These are phyloP conservation scores for Parietichytrium sp. DNA, from an alignment of 108 stramenopile genomes.

Conservation along the genomic window DNA sequence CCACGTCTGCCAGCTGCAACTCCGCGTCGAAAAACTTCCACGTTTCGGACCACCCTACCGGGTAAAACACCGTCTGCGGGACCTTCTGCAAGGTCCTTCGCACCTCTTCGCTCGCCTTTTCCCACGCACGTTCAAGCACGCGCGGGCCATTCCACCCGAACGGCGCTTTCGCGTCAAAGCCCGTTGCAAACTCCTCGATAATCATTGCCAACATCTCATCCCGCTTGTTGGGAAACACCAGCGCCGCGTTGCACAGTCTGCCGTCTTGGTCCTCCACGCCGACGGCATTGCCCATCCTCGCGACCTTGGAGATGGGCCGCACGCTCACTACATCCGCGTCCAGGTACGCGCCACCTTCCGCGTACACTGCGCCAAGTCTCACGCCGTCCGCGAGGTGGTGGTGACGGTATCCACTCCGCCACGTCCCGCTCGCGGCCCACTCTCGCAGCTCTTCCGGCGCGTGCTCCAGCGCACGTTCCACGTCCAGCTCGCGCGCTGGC, in stretches of 20 bases:
- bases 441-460: background rate
- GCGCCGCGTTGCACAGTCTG: background rate
- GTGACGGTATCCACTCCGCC: background rate
- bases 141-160: constrained; percentile 4
- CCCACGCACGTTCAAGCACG: background rate
- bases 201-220: background rate
- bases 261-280: too few species aligned
- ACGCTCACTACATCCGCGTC: background rate
- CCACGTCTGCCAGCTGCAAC: background rate
- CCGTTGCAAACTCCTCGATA: background rate
- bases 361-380: background rate
- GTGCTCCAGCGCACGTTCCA: background rate
- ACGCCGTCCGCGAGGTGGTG: constrained; percentile 7
- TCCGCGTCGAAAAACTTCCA: background rate
- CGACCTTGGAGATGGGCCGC: background rate
- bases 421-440: background rate
- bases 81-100: background rate
- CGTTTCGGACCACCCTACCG: background rate
- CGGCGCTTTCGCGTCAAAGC: background rate
- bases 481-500: background rate
- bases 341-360: background rate
- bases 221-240: background rate
- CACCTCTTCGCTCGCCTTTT: background rate
- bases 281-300: background rate
- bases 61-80: background rate